Evolutionary conservation across 2,329 filamentous ascomycete genomes (phyloP).

Genomic region (Alternaria sp.): DNA sequence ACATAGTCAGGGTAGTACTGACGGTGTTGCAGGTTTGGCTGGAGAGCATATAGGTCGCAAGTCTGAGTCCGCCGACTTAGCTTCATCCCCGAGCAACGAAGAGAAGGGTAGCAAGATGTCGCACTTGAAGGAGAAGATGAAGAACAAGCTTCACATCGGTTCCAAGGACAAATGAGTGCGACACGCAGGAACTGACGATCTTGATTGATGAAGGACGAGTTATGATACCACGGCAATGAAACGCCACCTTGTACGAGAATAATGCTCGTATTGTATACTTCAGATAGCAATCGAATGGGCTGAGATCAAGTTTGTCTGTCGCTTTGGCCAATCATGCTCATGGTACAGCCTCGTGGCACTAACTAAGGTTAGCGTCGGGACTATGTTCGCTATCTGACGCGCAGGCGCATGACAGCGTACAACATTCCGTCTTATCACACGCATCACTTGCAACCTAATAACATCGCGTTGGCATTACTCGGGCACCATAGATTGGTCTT

Average conservation of each 20-base stretch:
- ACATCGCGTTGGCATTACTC: constrained; percentile 11
- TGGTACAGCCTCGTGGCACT: constrained; percentile 27
- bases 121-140: constrained; percentile 68
- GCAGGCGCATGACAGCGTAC: constrained; percentile 22
- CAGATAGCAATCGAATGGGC: constrained; percentile 12
- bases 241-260: constrained; percentile 13
- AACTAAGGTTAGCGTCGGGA: constrained; percentile 26
- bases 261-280: constrained; percentile 15
- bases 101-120: constrained; percentile 58
- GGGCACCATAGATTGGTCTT: background rate
- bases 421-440: constrained; percentile 33
- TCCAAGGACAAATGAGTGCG: constrained; percentile 43
- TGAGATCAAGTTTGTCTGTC: constrained; percentile 5
- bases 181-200: background rate
- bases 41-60: constrained; percentile 62
- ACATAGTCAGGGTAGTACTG: constrained; percentile 44
- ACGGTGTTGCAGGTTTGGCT: constrained; percentile 58
- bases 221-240: constrained; percentile 37
- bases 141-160: constrained; percentile 70
- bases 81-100: constrained; percentile 24
- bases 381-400: constrained; percentile 18
- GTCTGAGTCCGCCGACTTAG: constrained; percentile 35
- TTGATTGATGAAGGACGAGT: constrained; percentile 22
- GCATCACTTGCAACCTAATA: constrained; percentile 26
- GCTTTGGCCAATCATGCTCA: constrained; percentile 31